A percentile compares a stretch with the other conserved stretches of the same genome.
These are phyloP conservation scores for Beta lomatogona DNA, from an alignment of 179 eudicot genomes.

Conservation along the genomic window DNA sequence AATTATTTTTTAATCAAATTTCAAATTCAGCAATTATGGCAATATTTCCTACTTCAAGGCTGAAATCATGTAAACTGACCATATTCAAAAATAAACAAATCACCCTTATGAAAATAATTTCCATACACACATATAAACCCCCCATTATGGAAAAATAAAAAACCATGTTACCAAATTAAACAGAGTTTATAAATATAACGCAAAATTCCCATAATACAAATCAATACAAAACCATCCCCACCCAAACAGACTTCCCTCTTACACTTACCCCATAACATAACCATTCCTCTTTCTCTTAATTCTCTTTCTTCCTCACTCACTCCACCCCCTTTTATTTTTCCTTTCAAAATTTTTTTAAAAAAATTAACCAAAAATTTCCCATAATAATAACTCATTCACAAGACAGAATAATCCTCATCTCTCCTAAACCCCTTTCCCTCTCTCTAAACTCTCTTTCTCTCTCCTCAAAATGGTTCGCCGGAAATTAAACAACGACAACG, in stretches of 20 bases:
- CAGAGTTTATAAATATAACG: neutral
- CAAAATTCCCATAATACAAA: neutral
- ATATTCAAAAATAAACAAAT: no score
- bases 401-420: neutral
- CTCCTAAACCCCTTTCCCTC: neutral
- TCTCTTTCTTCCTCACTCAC: conserved; percentile 18
- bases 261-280: conserved; percentile 9
- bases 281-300: conserved; percentile 3
- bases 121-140: neutral
- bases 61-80: no score
- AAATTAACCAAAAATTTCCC: neutral
- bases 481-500: neutral
- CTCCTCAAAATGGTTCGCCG: conserved; percentile 25
- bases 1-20: no score
- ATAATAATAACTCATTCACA: neutral
- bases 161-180: neutral
- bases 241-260: neutral
- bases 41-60: no score
- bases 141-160: neutral
- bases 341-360: no score
- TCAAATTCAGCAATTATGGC: no score
- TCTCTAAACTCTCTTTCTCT: conserved; percentile 20
- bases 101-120: no score
- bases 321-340: neutral
- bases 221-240: neutral